Base-by-base conservation (phyloP, 495 filamentous ascomycete genomes). In the Bombardia bombarda region DNA sequence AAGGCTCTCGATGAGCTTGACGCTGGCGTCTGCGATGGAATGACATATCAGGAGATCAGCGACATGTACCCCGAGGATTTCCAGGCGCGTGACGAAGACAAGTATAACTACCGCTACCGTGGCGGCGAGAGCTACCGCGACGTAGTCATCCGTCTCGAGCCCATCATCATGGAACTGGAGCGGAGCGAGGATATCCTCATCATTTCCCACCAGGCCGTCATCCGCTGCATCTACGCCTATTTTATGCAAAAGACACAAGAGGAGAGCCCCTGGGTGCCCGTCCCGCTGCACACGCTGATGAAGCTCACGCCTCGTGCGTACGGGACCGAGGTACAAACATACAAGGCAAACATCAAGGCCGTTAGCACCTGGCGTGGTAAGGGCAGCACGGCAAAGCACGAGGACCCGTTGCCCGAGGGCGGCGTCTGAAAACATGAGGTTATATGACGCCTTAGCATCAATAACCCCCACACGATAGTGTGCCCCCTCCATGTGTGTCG, bases 141-240 rank as follows among this genome's bases (percentile, higher is more conserved):
- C 58, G 90, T 98, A 1, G 92, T 98, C 19, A 96, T 96, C 49
- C 86, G 92, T 1, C 80, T 98, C 0, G 92, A 98, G 56, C 92
- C 92, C 36, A 98, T 98, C 63, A 98, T 98, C 68, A 98, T 98
- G 92, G 92, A 98, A 55, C 70, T 98, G 33, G 92, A 98, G 63
- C 79, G 92, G 42, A 84, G 80, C 52, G 92, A 96, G 60, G 90
- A 98, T 55, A 94, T 98, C 48, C 83, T 98, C 42, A 95, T 98
- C 55, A 89, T 98, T 35, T 96, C 92, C 5, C 92, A 98, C 61
- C 92, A 98, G 62, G 92, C 92, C 3, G 90, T 98, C 18, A 71
- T 98, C 42, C 79, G 92, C 40, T 98, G 92, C 67, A 96, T 98
- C 50, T 97, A 97, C 57, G 84, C 92, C 7, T 98, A 98, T 60